phyloP scores from a whole-genome alignment of 805 yeast genomes.

The Yamadazyma endophytica region DNA sequence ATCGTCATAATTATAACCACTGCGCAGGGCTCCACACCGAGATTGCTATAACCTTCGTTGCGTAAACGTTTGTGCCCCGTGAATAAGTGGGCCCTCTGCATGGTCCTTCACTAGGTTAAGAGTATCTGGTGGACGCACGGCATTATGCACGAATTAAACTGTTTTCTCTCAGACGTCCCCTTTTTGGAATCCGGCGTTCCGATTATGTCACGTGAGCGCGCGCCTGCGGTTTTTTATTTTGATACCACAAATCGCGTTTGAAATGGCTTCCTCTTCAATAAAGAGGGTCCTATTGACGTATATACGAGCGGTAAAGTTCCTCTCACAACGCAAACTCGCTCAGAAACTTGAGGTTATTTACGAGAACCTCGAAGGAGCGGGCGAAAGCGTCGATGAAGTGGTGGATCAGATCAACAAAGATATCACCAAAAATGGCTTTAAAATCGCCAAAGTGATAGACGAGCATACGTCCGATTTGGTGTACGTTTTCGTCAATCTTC shows the following conservation, averaged over 20 bases:
- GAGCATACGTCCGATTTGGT: constrained; percentile 27
- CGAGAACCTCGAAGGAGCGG: constrained; percentile 6
- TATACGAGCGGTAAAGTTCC: constrained; percentile 21
- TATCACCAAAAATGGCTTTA: constrained; percentile 37
- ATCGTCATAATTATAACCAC: too few relatives aligned
- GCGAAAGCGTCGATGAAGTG: constrained; percentile 1
- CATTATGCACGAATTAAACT: too few relatives aligned
- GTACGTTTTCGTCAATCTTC: constrained; percentile 30
- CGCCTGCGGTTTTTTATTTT: not conserved
- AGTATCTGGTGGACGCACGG: too few relatives aligned
- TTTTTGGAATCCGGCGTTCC: too few relatives aligned
- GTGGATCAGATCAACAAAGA: constrained; percentile 26
- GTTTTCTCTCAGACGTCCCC: too few relatives aligned
- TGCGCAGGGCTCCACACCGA: too few relatives aligned
- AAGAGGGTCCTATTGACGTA: constrained; percentile 21
- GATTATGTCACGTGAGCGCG: too few relatives aligned
- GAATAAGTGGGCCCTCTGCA: too few relatives aligned
- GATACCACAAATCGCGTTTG: not conserved
- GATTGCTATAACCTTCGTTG: too few relatives aligned
- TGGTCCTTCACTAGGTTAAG: too few relatives aligned
- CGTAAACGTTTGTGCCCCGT: too few relatives aligned
- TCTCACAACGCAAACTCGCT: constrained; percentile 17
- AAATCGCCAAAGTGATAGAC: constrained; percentile 36
- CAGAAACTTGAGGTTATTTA: constrained; percentile 18
- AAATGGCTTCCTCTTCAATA: too few relatives aligned